phyloP scores from a whole-genome alignment of 352 stramenopile species.

The Pythium vanterpoolii region DNA sequence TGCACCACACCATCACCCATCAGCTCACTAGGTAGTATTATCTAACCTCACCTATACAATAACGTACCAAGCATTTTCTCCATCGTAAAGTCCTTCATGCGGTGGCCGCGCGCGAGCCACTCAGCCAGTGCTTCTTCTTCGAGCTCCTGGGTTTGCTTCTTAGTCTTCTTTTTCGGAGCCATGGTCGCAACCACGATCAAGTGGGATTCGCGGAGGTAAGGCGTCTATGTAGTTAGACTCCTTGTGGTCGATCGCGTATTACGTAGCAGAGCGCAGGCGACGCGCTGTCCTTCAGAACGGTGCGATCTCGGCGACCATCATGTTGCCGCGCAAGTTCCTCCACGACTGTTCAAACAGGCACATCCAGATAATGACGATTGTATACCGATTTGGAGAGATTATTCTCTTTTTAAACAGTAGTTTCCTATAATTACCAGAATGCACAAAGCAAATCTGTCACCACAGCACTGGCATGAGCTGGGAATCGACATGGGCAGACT shows the following conservation, averaged over 20 bases:
- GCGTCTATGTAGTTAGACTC: too few relatives aligned
- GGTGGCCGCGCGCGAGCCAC: conserved; percentile 61
- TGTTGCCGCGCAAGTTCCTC: neutral
- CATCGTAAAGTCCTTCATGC: conserved; percentile 68
- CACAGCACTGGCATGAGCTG: neutral
- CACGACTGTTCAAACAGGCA: conserved; percentile 6
- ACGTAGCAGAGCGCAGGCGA: too few relatives aligned
- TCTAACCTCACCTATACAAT: too few relatives aligned
- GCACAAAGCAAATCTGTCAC: neutral
- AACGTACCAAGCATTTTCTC: conserved; percentile 68
- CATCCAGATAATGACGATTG: neutral
- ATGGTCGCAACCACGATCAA: too few relatives aligned
- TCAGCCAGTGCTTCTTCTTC: conserved; percentile 70
- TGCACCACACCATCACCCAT: conserved; percentile 9
- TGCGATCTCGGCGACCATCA: neutral
- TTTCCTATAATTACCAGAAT: neutral
- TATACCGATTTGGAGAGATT: neutral
- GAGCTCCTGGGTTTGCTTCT: conserved; percentile 40
- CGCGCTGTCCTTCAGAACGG: conserved; percentile 9
- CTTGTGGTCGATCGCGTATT: neutral
- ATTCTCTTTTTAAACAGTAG: conserved; percentile 7
- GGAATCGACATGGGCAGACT: neutral
- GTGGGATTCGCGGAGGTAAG: neutral
- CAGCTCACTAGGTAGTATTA: neutral
- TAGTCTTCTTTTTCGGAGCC: conserved; percentile 21